Evolutionary conservation across 352 stramenopile species (phyloP).

Genomic region (Phytophthora pini): DNA sequence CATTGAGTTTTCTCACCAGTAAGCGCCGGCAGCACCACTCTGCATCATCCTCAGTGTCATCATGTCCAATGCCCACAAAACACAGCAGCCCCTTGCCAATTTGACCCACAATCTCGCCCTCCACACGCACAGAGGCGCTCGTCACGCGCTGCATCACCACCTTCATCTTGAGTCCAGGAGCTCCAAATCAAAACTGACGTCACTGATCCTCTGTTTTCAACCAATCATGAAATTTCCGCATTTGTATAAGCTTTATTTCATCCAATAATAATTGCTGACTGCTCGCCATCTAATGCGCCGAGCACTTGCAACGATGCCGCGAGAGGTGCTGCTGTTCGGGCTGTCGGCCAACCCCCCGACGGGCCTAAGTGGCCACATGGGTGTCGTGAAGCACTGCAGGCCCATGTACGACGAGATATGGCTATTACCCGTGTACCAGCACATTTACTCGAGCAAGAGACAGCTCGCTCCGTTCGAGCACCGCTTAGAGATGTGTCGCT

Average conservation of each 20-base stretch:
- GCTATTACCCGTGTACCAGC: constrained; percentile 90
- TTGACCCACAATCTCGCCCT: constrained; percentile 74
- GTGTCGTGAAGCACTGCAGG: constrained; percentile 69
- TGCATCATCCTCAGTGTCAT: constrained; percentile 84
- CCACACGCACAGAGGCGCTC: constrained; percentile 80
- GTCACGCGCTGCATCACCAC: constrained; percentile 85
- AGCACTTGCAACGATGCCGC: constrained; percentile 7
- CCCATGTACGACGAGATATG: constrained; percentile 86
- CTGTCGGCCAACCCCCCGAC: constrained; percentile 88
- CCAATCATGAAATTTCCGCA: constrained; percentile 12
- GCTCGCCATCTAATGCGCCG: constrained; percentile 2
- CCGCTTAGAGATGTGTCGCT: constrained; percentile 73
- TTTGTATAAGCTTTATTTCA: not conserved
- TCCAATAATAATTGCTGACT: constrained; percentile 21
- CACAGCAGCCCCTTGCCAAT: constrained; percentile 84
- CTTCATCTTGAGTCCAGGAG: constrained; percentile 51
- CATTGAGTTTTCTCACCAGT: constrained; percentile 47
- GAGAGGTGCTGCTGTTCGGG: constrained; percentile 82
- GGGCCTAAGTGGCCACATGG: constrained; percentile 77
- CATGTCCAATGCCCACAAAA: constrained; percentile 75
- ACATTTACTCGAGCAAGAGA: constrained; percentile 88
- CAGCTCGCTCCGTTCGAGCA: constrained; percentile 78
- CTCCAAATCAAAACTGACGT: constrained; percentile 1
- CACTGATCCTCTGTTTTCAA: constrained; percentile 13
- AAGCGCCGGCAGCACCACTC: constrained; percentile 84